These are phyloP conservation scores for Phylloporus rhodoxanthus DNA, from an alignment of 768 basidiomycete species.

Conservation along the genomic window DNA sequence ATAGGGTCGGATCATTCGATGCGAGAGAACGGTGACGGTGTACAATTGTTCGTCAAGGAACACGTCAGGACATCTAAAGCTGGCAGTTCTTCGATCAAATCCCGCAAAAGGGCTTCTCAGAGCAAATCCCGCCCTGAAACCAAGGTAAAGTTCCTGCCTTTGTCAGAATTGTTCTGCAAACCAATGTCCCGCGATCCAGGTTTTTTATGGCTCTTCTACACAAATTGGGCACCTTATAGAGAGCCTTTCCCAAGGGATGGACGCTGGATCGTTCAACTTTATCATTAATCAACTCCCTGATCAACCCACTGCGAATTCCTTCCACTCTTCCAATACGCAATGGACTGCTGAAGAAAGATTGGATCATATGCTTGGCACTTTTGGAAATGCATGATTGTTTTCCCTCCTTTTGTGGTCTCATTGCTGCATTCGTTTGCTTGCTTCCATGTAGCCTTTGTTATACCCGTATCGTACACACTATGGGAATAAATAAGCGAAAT, in stretches of 20 bases:
- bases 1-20: constrained; percentile 70
- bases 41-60: constrained; percentile 74
- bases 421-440: constrained; percentile 14
- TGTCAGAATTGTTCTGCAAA: constrained; percentile 2
- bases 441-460: constrained; percentile 16
- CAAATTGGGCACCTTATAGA: constrained; percentile 84
- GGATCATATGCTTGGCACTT: constrained; percentile 59
- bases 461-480: constrained; percentile 31
- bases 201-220: constrained; percentile 49
- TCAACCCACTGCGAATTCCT: constrained; percentile 58
- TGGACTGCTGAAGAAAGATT: constrained; percentile 74
- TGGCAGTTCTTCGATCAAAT: constrained; percentile 52
- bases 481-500: constrained; percentile 30
- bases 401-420: constrained; percentile 2
- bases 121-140: constrained; percentile 71
- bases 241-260: constrained; percentile 72
- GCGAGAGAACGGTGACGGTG: constrained; percentile 41
- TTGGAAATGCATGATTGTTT: constrained; percentile 27
- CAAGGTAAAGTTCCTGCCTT: constrained; percentile 48
- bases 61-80: constrained; percentile 64
- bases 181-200: constrained; percentile 14
- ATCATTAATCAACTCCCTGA: constrained; percentile 39
- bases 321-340: constrained; percentile 53
- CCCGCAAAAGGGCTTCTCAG: constrained; percentile 53
- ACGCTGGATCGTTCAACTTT: constrained; percentile 81